phyloP scores from a whole-genome alignment of 257 asterid species.

The Ajuga chamaepitys region DNA sequence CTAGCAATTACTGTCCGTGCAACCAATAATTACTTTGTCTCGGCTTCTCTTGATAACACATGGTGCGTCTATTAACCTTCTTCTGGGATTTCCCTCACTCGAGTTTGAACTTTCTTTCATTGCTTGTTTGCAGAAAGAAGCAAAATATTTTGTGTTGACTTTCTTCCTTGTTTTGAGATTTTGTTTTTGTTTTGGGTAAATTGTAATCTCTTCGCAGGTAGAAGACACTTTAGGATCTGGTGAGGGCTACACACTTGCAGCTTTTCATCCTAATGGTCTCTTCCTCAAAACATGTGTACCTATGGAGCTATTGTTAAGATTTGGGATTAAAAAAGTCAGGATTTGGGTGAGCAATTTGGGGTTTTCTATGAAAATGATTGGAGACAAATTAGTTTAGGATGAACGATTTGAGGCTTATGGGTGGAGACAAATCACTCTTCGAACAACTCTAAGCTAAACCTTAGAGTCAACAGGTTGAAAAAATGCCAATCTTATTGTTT shows the following conservation, averaged over 20 bases:
- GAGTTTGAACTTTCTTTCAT: constrained; percentile 37
- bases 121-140: neutral
- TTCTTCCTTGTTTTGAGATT: neutral
- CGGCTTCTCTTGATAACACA: constrained; percentile 89
- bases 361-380: too few relatives aligned
- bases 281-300: constrained; percentile 97
- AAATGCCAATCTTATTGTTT: too few relatives aligned
- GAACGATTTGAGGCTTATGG: too few relatives aligned
- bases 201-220: constrained; percentile 47
- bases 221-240: constrained; percentile 61
- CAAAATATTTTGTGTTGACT: too few relatives aligned
- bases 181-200: constrained; percentile 1
- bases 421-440: too few relatives aligned
- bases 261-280: constrained; percentile 99
- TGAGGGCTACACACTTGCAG: constrained; percentile 83
- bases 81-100: constrained; percentile 91
- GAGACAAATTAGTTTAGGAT: too few relatives aligned
- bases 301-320: constrained; percentile 65
- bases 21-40: constrained; percentile 78
- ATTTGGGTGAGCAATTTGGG: too few relatives aligned
- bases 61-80: constrained; percentile 95
- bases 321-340: constrained; percentile 99
- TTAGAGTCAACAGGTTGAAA: too few relatives aligned
- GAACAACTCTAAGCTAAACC: too few relatives aligned
- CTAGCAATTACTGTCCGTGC: constrained; percentile 97